phyloP scores from a whole-genome alignment of 1,284 basidiomycete genomes.

The Cutaneotrichosporon sp. region DNA sequence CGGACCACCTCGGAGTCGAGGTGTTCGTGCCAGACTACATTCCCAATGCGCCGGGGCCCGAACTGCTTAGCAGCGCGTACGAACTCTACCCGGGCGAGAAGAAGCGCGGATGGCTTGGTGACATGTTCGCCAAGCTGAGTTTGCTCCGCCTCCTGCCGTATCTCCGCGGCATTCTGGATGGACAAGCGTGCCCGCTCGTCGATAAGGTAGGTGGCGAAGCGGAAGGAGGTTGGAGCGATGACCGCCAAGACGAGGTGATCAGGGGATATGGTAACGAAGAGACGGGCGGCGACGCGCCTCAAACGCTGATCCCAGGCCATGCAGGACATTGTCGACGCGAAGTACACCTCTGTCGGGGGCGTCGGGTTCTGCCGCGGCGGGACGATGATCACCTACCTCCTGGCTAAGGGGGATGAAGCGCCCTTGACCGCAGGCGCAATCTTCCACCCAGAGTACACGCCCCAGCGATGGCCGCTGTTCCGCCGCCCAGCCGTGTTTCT shows the following conservation, averaged over 20 bases:
- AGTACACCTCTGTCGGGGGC: slow-evolving; percentile 53
- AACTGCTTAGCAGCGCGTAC: slow-evolving; percentile 17
- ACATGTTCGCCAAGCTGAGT: slow-evolving; percentile 6
- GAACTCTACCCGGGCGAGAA: slow-evolving; percentile 25
- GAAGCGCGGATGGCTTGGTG: slow-evolving; percentile 11
- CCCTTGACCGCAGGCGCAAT: slow-evolving; percentile 55
- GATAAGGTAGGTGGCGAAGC: slow-evolving; percentile 6
- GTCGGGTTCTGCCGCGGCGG: slow-evolving; percentile 66
- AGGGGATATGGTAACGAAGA: too few relatives aligned
- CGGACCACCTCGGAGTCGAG: slow-evolving; percentile 55
- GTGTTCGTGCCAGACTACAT: slow-evolving; percentile 56
- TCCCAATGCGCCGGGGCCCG: slow-evolving; percentile 19
- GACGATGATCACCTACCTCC: slow-evolving; percentile 29
- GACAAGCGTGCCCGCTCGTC: neutral
- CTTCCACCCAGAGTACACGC: slow-evolving; percentile 56
- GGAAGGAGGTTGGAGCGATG: neutral
- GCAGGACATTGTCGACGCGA: neutral
- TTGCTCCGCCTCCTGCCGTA: slow-evolving; percentile 14
- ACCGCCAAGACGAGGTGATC: too few relatives aligned
- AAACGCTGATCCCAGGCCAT: neutral
- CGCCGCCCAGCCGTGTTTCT: slow-evolving; percentile 56
- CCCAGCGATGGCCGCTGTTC: slow-evolving; percentile 51
- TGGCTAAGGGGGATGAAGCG: slow-evolving; percentile 20
- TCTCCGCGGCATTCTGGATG: slow-evolving; percentile 10
- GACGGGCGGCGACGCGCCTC: too few relatives aligned